Evolutionary conservation across 2,329 filamentous ascomycete genomes (phyloP).

Genomic region (Penicillium sp.): DNA sequence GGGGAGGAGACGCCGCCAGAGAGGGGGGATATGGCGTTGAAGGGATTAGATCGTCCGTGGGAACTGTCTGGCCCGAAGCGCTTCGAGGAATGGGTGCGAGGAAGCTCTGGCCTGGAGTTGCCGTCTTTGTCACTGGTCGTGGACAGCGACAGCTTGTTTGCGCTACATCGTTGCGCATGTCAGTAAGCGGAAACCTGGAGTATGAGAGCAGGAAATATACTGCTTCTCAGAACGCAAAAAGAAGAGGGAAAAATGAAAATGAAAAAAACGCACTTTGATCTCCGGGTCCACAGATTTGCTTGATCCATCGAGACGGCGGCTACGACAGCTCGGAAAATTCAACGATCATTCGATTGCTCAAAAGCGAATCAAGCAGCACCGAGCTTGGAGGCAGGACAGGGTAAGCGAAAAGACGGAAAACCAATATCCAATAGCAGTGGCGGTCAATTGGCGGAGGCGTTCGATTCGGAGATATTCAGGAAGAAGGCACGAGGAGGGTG

Average conservation of each 20-base stretch:
- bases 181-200: constrained; percentile 19
- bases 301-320: constrained; percentile 44
- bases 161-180: constrained; percentile 47
- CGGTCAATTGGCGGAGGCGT: constrained; percentile 2
- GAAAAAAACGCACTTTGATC: constrained; percentile 42
- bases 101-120: constrained; percentile 53
- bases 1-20: constrained; percentile 69
- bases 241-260: neutral
- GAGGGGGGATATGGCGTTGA: constrained; percentile 70
- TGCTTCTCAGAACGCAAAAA: neutral
- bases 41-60: constrained; percentile 71
- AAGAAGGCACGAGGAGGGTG: neutral
- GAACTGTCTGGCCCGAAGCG: constrained; percentile 71
- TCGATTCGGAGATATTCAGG: neutral
- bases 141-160: constrained; percentile 86
- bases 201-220: neutral
- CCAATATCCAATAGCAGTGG: neutral
- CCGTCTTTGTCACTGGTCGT: constrained; percentile 60
- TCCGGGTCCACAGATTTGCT: constrained; percentile 49
- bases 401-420: constrained; percentile 9
- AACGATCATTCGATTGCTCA: constrained; percentile 33
- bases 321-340: constrained; percentile 31
- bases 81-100: constrained; percentile 65
- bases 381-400: constrained; percentile 3
- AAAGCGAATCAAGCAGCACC: constrained; percentile 11